phyloP scores from a whole-genome alignment of 495 filamentous ascomycete species.

The Penicillium mononematosum region DNA sequence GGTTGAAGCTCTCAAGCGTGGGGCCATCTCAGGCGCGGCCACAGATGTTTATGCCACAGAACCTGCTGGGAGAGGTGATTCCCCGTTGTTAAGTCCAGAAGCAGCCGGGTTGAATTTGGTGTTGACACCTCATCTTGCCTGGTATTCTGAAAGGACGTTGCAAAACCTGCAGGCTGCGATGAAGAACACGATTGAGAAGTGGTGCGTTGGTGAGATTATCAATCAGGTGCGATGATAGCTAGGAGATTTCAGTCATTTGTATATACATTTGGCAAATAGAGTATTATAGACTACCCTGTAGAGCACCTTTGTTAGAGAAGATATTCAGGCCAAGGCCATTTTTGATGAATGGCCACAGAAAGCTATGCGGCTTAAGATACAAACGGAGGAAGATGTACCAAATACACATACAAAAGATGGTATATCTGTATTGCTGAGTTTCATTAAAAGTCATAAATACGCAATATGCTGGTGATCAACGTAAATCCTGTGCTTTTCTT shows the following conservation, averaged over 20 bases:
- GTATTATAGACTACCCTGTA: not conserved
- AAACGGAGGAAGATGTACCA: too few species aligned
- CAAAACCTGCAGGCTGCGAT: slow-evolving; percentile 31
- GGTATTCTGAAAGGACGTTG: slow-evolving; percentile 39
- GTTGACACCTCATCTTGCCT: slow-evolving; percentile 42
- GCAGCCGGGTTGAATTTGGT: slow-evolving; percentile 35
- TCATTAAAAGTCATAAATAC: too few species aligned
- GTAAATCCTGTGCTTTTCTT: too few species aligned
- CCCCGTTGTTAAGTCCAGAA: slow-evolving; percentile 20
- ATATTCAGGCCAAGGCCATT: not conserved
- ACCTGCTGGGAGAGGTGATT: slow-evolving; percentile 38
- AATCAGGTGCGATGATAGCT: slow-evolving; percentile 9
- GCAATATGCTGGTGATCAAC: too few species aligned
- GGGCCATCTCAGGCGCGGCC: slow-evolving; percentile 49
- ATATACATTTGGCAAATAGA: not conserved
- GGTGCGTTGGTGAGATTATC: slow-evolving; percentile 15
- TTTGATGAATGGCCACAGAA: not conserved
- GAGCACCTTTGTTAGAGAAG: not conserved
- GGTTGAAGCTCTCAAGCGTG: slow-evolving; percentile 42
- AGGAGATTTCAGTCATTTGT: not conserved
- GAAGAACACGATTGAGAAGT: slow-evolving; percentile 29
- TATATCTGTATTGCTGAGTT: too few species aligned
- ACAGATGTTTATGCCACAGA: slow-evolving; percentile 56
- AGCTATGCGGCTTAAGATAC: too few species aligned
- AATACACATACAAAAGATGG: too few species aligned